phyloP scores from a whole-genome alignment of 495 filamentous ascomycete genomes.

The Aspergillus coremiiformis region DNA sequence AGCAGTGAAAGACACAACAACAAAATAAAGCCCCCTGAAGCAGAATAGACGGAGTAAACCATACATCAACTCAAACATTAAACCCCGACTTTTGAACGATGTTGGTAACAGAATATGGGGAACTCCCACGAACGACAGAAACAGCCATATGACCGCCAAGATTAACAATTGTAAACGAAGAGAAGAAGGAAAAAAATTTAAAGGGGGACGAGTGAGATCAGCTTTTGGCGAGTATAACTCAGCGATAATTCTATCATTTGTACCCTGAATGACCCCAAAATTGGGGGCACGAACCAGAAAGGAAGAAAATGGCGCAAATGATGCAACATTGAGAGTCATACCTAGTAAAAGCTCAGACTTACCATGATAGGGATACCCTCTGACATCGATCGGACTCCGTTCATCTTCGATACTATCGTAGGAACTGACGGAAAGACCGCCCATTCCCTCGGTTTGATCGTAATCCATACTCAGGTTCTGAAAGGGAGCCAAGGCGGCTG shows the following conservation, averaged over 20 bases:
- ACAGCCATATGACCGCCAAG: not conserved
- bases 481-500: conserved; percentile 30
- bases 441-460: conserved; percentile 43
- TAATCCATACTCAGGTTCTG: conserved; percentile 38
- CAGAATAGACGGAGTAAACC: not conserved
- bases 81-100: not conserved
- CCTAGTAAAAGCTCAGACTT: conserved; percentile 22
- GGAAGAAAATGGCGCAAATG: conserved; percentile 31
- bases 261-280: conserved; percentile 11
- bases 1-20: not conserved
- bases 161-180: not conserved
- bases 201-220: not conserved
- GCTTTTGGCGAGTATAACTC: not conserved
- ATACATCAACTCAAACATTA: not conserved
- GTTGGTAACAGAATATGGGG: not conserved
- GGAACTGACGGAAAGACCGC: conserved; percentile 43
- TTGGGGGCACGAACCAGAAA: conserved; percentile 24
- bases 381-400: conserved; percentile 36
- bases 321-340: conserved; percentile 34
- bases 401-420: conserved; percentile 45
- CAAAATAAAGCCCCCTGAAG: not conserved
- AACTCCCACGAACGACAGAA: not conserved
- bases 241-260: conserved; percentile 11
- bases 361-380: conserved; percentile 42
- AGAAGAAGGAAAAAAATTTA: too few species aligned